These are phyloP conservation scores for Austroboletus niveus DNA, from an alignment of 1,284 basidiomycete species.

Conservation along the genomic window DNA sequence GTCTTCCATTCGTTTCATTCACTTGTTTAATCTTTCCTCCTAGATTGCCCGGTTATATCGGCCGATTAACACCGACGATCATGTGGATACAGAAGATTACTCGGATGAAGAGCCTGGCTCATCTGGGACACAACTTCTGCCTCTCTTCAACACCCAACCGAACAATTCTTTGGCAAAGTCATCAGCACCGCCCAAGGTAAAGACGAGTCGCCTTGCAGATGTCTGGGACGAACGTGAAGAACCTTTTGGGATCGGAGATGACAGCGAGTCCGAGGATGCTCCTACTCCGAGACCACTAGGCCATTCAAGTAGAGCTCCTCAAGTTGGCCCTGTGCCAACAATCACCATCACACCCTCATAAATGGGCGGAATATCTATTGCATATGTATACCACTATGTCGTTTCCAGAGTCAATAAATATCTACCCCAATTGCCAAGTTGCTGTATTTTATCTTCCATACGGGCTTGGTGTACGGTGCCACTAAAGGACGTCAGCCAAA, in stretches of 20 bases:
- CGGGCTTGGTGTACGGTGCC: no score
- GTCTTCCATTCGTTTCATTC: neutral
- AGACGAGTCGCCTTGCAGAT: conserved; percentile 45
- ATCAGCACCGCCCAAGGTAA: conserved; percentile 15
- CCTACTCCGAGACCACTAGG: conserved; percentile 7
- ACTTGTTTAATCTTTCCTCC: neutral
- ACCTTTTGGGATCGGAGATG: conserved; percentile 67
- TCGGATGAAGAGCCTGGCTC: conserved; percentile 40
- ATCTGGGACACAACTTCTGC: conserved; percentile 56
- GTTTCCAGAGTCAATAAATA: conserved; percentile 2
- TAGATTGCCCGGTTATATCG: conserved; percentile 75
- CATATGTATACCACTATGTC: conserved; percentile 30
- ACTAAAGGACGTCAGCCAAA: no score
- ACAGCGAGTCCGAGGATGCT: conserved; percentile 21
- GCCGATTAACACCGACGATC: conserved; percentile 54
- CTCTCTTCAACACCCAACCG: conserved; percentile 39
- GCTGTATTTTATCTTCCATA: no score
- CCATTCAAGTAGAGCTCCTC: conserved; percentile 3
- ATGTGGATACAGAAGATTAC: conserved; percentile 56
- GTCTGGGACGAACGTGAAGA: conserved; percentile 81
- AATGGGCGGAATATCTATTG: conserved; percentile 20
- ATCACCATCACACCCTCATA: conserved; percentile 30
- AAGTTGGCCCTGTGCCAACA: conserved; percentile 18
- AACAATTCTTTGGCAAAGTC: conserved; percentile 16
- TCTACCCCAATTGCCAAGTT: neutral